Conservation (phyloP, 75 land plant species). For the Isoetes taiwanensis region DNA sequence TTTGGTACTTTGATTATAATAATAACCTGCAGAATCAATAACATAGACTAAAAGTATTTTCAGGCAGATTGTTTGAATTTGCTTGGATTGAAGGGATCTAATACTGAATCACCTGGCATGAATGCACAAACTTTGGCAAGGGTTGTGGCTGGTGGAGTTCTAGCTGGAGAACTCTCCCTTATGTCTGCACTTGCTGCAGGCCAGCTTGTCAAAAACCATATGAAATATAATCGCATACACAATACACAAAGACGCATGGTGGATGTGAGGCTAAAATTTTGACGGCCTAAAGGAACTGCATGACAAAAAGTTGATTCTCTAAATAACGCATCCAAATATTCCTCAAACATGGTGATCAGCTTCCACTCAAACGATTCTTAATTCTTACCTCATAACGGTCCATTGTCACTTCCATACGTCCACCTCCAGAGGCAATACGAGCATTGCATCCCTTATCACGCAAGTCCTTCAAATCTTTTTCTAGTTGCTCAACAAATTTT, state of each 20-base stretch:
- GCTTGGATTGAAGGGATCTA: slow-evolving; percentile 20
- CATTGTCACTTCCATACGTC: slow-evolving; percentile 6
- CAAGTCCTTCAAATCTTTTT: slow-evolving; percentile 1
- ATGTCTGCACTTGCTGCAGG: slow-evolving; percentile 72
- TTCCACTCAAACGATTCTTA: too few species aligned
- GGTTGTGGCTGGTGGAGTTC: slow-evolving; percentile 16
- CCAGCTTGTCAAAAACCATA: slow-evolving; percentile 72
- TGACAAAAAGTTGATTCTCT: too few species aligned
- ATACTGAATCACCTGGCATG: slow-evolving; percentile 10
- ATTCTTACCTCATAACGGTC: slow-evolving; percentile 8
- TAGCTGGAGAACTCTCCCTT: slow-evolving; percentile 22
- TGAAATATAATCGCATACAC: slow-evolving; percentile 84
- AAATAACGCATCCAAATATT: too few species aligned
- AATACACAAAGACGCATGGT: too few species aligned
- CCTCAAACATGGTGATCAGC: too few species aligned
- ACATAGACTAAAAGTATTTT: too few species aligned
- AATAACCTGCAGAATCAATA: too few species aligned
- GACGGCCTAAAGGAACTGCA: too few species aligned
- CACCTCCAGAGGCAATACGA: not conserved
- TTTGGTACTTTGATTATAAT: too few species aligned
- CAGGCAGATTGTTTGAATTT: slow-evolving; percentile 14
- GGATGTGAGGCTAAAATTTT: too few species aligned
- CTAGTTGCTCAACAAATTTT: not conserved
- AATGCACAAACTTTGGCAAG: slow-evolving; percentile 16
- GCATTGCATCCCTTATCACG: slow-evolving; percentile 6